These are phyloP conservation scores for Primulina tabacum DNA, from an alignment of 257 asterid species.

Conservation along the genomic window DNA sequence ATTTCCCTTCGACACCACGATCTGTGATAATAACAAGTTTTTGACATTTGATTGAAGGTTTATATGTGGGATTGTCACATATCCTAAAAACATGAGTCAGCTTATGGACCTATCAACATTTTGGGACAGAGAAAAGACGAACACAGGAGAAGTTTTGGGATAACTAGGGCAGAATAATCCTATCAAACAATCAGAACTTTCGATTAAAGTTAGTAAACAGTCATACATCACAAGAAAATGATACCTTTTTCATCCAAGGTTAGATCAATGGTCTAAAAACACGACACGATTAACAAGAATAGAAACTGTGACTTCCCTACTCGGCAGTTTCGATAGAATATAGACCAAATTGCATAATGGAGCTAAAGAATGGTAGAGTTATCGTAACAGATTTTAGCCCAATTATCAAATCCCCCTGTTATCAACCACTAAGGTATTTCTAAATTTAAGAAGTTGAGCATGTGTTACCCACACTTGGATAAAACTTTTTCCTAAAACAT, in stretches of 20 bases:
- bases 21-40: background rate
- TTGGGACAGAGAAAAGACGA: background rate
- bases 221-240: background rate
- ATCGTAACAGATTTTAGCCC: background rate
- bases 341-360: background rate
- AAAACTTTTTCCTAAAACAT: background rate
- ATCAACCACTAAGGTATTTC: background rate
- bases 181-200: background rate
- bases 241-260: background rate
- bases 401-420: background rate
- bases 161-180: background rate
- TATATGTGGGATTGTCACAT: background rate
- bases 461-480: background rate
- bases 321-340: background rate
- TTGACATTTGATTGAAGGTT: background rate
- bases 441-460: background rate
- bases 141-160: background rate
- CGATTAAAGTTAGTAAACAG: background rate
- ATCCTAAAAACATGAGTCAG: background rate
- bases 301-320: background rate
- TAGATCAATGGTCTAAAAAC: background rate
- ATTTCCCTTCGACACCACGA: constrained; percentile 1
- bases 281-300: background rate
- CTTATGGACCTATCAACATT: background rate
- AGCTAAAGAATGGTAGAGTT: background rate